Conservation (phyloP, 495 filamentous ascomycete species). For the Copromyces sp. region DNA sequence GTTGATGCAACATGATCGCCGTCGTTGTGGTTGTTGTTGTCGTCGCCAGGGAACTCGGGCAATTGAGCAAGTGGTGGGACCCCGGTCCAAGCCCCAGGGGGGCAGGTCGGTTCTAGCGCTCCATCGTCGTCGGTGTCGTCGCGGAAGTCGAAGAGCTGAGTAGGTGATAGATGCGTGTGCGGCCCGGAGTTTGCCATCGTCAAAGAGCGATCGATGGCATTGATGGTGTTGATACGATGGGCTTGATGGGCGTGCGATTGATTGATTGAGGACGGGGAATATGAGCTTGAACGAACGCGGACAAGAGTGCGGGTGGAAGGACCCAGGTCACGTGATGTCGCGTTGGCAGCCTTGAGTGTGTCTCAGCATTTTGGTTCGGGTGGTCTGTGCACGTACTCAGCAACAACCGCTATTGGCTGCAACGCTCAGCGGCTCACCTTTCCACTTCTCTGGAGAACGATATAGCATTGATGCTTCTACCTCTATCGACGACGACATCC, state of each 20-base stretch:
- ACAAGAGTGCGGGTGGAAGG: neutral
- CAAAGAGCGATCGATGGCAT: neutral
- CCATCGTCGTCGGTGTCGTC: slow-evolving; percentile 3
- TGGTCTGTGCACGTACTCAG: too few species aligned
- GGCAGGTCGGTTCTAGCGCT: neutral
- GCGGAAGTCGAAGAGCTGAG: neutral
- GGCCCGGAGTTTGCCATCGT: neutral
- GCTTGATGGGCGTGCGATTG: neutral
- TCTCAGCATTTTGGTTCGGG: too few species aligned
- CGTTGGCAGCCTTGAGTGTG: neutral
- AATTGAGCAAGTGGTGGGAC: neutral
- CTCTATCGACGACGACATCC: too few species aligned
- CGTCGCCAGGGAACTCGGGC: neutral
- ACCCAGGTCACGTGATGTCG: neutral
- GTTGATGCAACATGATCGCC: neutral
- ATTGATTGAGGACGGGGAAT: neutral
- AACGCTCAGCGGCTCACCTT: too few species aligned
- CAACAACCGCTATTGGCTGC: too few species aligned
- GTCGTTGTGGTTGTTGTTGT: neutral
- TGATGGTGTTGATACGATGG: neutral
- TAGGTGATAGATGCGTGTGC: neutral
- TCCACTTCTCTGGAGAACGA: too few species aligned
- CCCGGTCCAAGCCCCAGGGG: neutral
- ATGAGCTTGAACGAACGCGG: neutral
- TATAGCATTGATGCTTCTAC: too few species aligned